Conservation (phyloP, 495 filamentous ascomycete genomes). For the Xylaria scruposa region DNA sequence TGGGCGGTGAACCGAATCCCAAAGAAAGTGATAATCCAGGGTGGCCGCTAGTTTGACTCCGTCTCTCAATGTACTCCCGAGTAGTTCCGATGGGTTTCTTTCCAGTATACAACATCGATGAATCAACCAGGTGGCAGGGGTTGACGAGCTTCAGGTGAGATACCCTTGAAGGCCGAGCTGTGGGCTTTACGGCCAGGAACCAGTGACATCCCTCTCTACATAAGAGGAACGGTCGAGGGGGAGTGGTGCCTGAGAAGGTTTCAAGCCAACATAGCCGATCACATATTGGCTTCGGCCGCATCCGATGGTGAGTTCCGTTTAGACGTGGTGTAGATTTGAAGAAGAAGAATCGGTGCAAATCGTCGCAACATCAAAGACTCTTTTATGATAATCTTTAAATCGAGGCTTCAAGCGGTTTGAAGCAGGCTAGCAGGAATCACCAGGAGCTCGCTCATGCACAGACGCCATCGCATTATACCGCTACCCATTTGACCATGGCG, state of each 20-base stretch:
- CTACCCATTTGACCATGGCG: neutral
- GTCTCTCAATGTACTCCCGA: conserved; percentile 33
- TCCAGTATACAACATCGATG: conserved; percentile 31
- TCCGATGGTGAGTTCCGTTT: conserved; percentile 4
- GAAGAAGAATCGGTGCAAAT: neutral
- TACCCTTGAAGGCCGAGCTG: conserved; percentile 33
- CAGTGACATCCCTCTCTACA: conserved; percentile 28
- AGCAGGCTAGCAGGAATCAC: neutral
- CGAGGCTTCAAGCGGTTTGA: neutral
- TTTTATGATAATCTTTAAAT: conserved; percentile 7
- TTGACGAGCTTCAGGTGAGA: conserved; percentile 31
- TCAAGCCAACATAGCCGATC: conserved; percentile 6
- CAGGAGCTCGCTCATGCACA: neutral
- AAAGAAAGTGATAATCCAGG: conserved; percentile 29
- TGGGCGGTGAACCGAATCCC: conserved; percentile 27
- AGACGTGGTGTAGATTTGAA: neutral
- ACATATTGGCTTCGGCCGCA: conserved; percentile 23
- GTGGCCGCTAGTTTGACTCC: conserved; percentile 32
- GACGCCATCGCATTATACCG: neutral
- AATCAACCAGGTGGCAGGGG: conserved; percentile 32
- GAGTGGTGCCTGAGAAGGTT: conserved; percentile 27
- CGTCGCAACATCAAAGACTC: neutral
- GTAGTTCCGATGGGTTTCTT: conserved; percentile 33
- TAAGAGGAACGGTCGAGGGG: conserved; percentile 27
- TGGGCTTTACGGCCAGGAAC: conserved; percentile 25